Evolutionary conservation across 148 eudicot species (phyloP), one percentile per base, ranked within the genome.

Genomic region (Cornus suecica): DNA sequence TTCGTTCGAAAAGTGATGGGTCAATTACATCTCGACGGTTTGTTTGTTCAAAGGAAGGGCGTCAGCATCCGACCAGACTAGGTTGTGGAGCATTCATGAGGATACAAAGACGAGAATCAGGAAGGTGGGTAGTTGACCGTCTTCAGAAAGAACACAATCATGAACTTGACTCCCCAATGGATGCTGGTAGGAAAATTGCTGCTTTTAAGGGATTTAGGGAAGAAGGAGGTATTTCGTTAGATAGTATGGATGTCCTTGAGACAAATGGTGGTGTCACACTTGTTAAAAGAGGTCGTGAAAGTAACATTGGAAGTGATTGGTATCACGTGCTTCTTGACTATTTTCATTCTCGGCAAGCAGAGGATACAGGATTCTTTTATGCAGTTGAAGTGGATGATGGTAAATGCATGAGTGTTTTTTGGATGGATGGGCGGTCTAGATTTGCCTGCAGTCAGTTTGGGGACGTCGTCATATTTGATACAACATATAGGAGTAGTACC

Each of bases 61-160:
- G 63, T 70, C 90, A 87, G 56, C 90, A 87, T 69, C 90, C 90
- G 68, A 79, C 88, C 23, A 87, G 90, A 83, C 84, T 87, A 34
- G 90, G 90, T 37, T 87, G 90, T 74, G 86, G 87, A 68, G 90
- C 90, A 48, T 87, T 83, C 72, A 83, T 87, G 90, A 87, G 90
- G 76, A 87, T 85, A 79, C 90, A 85, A 63, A 87, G 81, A 71
- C 84, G 83, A 72, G 90, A 85, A 64, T 66, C 87, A n/a, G 87
- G 88, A 66, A 74, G 78, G 41, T 87, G 90, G 90, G 85, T 81
- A 8, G 90, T 85, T 77, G 90, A 87, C 72, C 90, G 90, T 67
- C 86, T 87, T 70, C 83, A 81, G 63, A 77, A 74, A 68, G 90
- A 87, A 73, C 90, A 87, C 69, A 87, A 85, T 80, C 90, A 87